These are phyloP conservation scores for Myxozyma vanderwaltii DNA, from an alignment of 805 yeast species.

Conservation along the genomic window DNA sequence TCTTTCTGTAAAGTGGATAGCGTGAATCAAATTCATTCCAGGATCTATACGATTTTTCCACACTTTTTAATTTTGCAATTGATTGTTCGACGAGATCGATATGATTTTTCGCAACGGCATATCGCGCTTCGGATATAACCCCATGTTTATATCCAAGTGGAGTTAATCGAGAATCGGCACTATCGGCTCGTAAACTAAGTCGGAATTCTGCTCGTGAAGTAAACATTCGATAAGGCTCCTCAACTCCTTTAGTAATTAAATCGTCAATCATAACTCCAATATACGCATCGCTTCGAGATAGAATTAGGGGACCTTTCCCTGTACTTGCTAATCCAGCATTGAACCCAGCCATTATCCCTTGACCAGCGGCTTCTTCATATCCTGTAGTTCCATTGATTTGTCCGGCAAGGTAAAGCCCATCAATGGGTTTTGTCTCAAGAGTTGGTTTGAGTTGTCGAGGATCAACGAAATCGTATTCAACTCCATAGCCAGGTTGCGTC, in stretches of 20 bases:
- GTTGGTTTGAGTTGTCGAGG: constrained; percentile 82
- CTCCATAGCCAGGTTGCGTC: constrained; percentile 98
- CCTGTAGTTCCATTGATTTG: constrained; percentile 99
- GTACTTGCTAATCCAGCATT: constrained; percentile 74
- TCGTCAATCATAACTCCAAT: constrained; percentile 94
- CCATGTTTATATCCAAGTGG: constrained; percentile 66
- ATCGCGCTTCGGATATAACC: constrained; percentile 63
- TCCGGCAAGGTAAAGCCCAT: constrained; percentile 87
- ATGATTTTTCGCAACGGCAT: constrained; percentile 52
- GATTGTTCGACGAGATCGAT: constrained; percentile 49
- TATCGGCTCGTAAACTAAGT: constrained; percentile 86
- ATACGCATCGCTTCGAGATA: constrained; percentile 82
- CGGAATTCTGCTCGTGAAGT: constrained; percentile 95
- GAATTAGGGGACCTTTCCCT: constrained; percentile 49
- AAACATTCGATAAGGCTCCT: constrained; percentile 97
- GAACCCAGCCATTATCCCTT: constrained; percentile 92
- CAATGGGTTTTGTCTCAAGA: constrained; percentile 75
- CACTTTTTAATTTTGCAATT: constrained; percentile 49
- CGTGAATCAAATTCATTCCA: constrained; percentile 54
- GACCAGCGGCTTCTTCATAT: constrained; percentile 98
- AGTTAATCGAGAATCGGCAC: constrained; percentile 87
- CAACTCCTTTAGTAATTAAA: constrained; percentile 90
- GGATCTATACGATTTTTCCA: constrained; percentile 54
- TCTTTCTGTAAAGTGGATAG: constrained; percentile 55
- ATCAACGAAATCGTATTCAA: constrained; percentile 94